These are phyloP conservation scores for Psilocybe sp. DNA, from an alignment of 768 basidiomycete genomes.

Conservation along the genomic window DNA sequence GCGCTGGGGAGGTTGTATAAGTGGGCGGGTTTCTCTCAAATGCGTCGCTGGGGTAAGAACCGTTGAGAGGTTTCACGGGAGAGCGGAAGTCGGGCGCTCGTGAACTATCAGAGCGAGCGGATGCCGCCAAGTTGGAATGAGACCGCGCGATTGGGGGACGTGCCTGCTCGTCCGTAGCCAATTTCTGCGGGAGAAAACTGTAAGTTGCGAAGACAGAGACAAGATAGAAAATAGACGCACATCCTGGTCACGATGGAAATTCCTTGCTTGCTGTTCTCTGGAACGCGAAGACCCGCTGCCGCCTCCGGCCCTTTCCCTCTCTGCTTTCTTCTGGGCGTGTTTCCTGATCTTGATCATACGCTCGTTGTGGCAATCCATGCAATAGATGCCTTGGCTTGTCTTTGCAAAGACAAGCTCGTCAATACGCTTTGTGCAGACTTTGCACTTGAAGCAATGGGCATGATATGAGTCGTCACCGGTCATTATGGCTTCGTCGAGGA, in stretches of 20 bases:
- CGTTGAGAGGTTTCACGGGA: constrained; percentile 26
- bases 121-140: constrained; percentile 8
- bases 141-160: constrained; percentile 9
- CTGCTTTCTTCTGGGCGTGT: constrained; percentile 86
- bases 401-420: constrained; percentile 99
- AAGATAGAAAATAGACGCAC: constrained; percentile 31
- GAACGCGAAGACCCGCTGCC: constrained; percentile 40
- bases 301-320: constrained; percentile 51
- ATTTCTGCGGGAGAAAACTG: constrained; percentile 3
- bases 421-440: constrained; percentile 90
- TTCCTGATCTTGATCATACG: constrained; percentile 91
- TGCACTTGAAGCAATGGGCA: constrained; percentile 98
- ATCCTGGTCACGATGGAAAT: constrained; percentile 35
- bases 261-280: constrained; percentile 36
- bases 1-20: constrained; percentile 8
- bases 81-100: constrained; percentile 22
- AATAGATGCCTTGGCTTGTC: constrained; percentile 97
- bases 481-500: constrained; percentile 99
- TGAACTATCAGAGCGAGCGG: constrained; percentile 18
- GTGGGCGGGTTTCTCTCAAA: constrained; percentile 24
- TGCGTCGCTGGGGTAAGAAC: constrained; percentile 35
- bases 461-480: constrained; percentile 99
- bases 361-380: constrained; percentile 98
- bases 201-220: background rate
- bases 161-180: constrained; percentile 5